Evolutionary conservation across 345 rosid genomes (phyloP).

Genomic region (Citrus glauca): DNA sequence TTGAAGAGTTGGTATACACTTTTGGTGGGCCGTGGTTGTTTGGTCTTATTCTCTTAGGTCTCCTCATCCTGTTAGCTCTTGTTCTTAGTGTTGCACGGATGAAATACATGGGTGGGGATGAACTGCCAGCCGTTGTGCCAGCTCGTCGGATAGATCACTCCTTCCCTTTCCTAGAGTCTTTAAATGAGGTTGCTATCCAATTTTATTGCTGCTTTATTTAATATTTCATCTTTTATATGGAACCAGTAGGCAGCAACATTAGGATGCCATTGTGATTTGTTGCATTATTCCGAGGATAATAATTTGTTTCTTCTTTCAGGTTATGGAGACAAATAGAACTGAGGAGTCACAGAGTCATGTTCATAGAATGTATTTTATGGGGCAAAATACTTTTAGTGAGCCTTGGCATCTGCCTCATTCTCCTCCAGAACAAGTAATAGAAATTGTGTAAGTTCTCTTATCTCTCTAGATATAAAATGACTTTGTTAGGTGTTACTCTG

Average conservation of each 20-base stretch:
- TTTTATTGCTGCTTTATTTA: no score
- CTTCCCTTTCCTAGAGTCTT: constrained; percentile 87
- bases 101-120: constrained; percentile 89
- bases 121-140: constrained; percentile 55
- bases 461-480: neutral
- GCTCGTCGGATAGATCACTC: constrained; percentile 71
- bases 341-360: constrained; percentile 91
- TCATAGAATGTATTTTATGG: constrained; percentile 88
- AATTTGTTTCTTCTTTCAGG: constrained; percentile 39
- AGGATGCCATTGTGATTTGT: no score
- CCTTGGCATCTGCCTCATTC: constrained; percentile 86
- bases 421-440: constrained; percentile 80
- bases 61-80: constrained; percentile 76
- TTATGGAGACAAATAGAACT: constrained; percentile 77
- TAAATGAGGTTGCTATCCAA: constrained; percentile 61
- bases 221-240: neutral
- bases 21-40: constrained; percentile 97
- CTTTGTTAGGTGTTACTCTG: neutral
- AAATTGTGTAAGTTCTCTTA: constrained; percentile 64
- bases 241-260: neutral
- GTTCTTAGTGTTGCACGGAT: constrained; percentile 92
- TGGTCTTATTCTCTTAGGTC: constrained; percentile 63
- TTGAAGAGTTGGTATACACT: constrained; percentile 87
- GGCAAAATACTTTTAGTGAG: constrained; percentile 81
- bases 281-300: neutral